phyloP scores from a whole-genome alignment of 176 grass and related monocot genomes.

The Cenchrus fungigraminus region DNA sequence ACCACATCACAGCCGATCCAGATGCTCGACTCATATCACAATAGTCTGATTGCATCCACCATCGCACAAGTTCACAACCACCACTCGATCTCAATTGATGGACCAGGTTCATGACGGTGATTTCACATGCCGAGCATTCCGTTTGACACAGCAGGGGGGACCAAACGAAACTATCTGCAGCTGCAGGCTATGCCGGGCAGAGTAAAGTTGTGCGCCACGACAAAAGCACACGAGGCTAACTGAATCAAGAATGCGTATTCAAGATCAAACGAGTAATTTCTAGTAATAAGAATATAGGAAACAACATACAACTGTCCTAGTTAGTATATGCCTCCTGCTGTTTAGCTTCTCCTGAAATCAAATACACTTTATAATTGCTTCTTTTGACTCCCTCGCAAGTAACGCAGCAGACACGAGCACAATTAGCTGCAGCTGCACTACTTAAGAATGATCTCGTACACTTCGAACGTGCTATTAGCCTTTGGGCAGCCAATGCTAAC shows the following conservation, averaged over 20 bases:
- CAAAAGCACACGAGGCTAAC: background rate
- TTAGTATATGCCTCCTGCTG: slow-evolving; percentile 36
- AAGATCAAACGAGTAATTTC: slow-evolving; percentile 19
- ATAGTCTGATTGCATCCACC: background rate
- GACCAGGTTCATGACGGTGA: background rate
- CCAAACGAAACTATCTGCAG: background rate
- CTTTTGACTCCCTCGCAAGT: slow-evolving; percentile 1
- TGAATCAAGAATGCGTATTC: background rate
- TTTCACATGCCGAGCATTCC: background rate
- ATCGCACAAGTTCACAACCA: too few species aligned
- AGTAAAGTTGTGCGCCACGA: background rate
- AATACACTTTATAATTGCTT: slow-evolving; percentile 44
- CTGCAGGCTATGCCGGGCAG: background rate
- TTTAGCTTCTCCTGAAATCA: background rate
- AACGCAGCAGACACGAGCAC: slow-evolving; percentile 18
- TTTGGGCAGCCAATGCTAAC: slow-evolving; percentile 10
- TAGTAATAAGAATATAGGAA: slow-evolving; percentile 13
- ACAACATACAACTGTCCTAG: slow-evolving; percentile 38
- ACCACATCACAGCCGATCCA: background rate
- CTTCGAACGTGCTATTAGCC: slow-evolving; percentile 26
- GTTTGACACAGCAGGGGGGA: background rate
- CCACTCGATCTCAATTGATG: background rate
- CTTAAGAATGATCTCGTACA: slow-evolving; percentile 31
- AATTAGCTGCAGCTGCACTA: slow-evolving; percentile 49
- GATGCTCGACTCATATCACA: background rate